phyloP scores from a whole-genome alignment of 2,329 filamentous ascomycete species.

The Xylariaceae sp. region DNA sequence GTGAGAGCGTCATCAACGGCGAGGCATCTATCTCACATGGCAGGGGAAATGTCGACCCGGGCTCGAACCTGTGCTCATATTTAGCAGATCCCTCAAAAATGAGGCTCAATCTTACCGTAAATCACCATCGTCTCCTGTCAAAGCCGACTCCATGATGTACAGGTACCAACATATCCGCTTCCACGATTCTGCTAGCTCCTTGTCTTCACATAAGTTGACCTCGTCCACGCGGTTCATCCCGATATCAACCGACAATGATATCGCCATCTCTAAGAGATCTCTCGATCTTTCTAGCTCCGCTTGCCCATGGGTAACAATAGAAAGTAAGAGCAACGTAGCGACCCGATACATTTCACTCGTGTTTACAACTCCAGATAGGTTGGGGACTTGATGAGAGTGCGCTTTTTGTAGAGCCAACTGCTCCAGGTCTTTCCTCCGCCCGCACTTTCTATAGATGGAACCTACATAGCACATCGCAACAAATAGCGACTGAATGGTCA shows the following conservation, averaged over 20 bases:
- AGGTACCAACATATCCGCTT: slow-evolving; percentile 1
- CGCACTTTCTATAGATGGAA: not conserved
- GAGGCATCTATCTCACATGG: not conserved
- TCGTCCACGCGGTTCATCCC: not conserved
- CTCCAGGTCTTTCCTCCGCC: not conserved
- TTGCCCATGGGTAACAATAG: not conserved
- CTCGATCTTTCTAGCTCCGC: not conserved
- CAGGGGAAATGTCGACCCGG: not conserved
- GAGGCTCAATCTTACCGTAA: not conserved
- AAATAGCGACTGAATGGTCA: not conserved
- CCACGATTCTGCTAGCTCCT: not conserved
- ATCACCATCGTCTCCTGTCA: not conserved
- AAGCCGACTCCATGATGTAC: not conserved
- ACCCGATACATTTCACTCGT: not conserved
- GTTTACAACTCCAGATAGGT: not conserved
- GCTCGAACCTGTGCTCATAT: not conserved
- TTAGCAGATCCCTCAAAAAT: not conserved
- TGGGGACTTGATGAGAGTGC: not conserved
- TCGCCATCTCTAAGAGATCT: not conserved
- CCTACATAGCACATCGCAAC: not conserved
- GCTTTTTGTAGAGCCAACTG: not conserved
- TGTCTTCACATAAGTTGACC: not conserved
- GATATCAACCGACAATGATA: not conserved
- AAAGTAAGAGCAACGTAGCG: not conserved
- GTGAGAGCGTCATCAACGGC: not conserved